Conservation (phyloP, 495 filamentous ascomycete genomes). For the Aspergillus wentii region DNA sequence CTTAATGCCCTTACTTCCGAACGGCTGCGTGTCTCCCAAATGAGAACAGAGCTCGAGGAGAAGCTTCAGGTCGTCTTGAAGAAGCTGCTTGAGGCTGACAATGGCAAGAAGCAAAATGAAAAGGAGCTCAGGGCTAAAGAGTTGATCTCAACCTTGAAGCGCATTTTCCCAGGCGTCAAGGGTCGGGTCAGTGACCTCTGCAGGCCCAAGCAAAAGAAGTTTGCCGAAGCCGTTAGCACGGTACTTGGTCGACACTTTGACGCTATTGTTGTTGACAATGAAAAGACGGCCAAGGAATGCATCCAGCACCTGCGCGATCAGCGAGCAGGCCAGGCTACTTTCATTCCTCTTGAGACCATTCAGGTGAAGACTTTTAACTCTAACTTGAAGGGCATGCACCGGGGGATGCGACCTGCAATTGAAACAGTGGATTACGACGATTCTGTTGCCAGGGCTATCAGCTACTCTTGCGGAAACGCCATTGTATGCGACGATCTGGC, state of each 20-base stretch:
- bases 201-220: conserved; percentile 95
- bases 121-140: conserved; percentile 73
- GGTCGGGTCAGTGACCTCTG: conserved; percentile 89
- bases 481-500: conserved; percentile 86
- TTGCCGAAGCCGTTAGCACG: conserved; percentile 84
- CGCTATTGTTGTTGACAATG: conserved; percentile 91
- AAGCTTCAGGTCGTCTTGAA: conserved; percentile 75
- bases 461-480: conserved; percentile 91
- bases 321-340: conserved; percentile 76
- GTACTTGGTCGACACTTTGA: conserved; percentile 92
- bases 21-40: conserved; percentile 69
- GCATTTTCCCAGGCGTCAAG: conserved; percentile 86
- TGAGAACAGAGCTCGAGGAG: conserved; percentile 83
- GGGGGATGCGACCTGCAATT: conserved; percentile 82
- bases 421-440: conserved; percentile 94
- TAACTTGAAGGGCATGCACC: conserved; percentile 82
- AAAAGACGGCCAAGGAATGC: conserved; percentile 90
- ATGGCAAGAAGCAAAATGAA: conserved; percentile 76
- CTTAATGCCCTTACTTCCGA: conserved; percentile 82
- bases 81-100: conserved; percentile 77
- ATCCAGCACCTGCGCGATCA: conserved; percentile 93
- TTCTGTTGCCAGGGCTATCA: conserved; percentile 83
- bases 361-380: conserved; percentile 86
- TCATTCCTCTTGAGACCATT: conserved; percentile 94
- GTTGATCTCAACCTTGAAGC: conserved; percentile 77